Evolutionary conservation across 768 basidiomycete genomes (phyloP), one percentile per base, ranked within the genome.

Genomic region (Sarcodon sp.): DNA sequence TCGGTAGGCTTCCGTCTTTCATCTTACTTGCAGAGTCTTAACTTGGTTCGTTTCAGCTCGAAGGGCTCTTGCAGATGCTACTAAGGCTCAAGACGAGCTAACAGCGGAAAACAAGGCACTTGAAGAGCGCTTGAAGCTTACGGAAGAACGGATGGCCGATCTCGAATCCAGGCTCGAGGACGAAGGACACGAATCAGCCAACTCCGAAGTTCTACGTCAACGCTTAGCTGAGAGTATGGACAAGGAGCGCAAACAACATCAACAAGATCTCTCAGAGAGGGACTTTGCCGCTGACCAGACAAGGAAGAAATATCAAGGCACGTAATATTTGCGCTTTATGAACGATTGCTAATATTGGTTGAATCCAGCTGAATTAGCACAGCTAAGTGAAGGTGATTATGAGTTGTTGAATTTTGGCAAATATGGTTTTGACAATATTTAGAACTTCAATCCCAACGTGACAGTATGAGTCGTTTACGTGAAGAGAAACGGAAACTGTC

Each of bases 291-390:
- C 76, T 33, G 81, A 87, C 53, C 87, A 88, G 60, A 87, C 86
- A 3, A 75, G 83, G 52, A 86, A 88, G 70, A 88, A 87, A 60
- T 88, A 90, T 55, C 87, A 90, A 72, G 77, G 86, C 83, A 62
- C 48, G 61, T 46, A 0, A 13, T 10, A 31, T 15, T 37, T 32
- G 12, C 50, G 46, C 11, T 3, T 43, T 32, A 41, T 43, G 13
- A 33, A 48, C 34, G 31, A 46, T 41, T 54, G 9, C 46, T 46
- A 49, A 34, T 47, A 54, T 27, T 27, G 21, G 12, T 53, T 45
- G 33, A 44, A 1, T 45, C 6, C 50, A 87, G 87, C 78, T 31
- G 85, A 89, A 59, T 68, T 89, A 34, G 80, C 84, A 1, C 83
- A 84, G 55, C 64, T 89, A 11, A 87, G 80, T 55, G 85, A 88